Evolutionary conservation across 73 alveolate species (phyloP), one percentile per base, ranked within the genome.

Genomic region (Breviolum minutum): DNA sequence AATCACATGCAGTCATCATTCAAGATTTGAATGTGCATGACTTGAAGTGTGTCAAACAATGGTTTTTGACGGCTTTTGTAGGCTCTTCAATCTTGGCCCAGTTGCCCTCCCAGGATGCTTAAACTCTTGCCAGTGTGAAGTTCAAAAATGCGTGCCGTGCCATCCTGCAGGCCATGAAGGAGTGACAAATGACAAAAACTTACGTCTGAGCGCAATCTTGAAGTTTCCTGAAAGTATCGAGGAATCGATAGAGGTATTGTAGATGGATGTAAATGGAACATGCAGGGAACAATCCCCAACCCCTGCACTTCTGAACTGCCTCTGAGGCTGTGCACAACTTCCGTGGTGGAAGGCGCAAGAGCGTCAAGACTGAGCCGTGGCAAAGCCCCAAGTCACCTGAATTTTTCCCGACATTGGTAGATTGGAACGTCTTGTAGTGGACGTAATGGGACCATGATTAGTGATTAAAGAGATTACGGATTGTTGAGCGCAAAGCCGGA

Each of bases 291-390:
- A 1, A 14, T 22, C 77, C 17, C n/a, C 77, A 6, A 17, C 24
- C 77, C 77, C 24, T 22, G n/a, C 77, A 40, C 54, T 40, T 79
- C 27, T 19, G 30, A n/a, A 62, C 13, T 19, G 17, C 96, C 97
- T 91, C 97, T 17, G 97, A 91, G 63, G 97, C 97, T 7, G 97
- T 91, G 87, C 97, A 91, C 87, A 91, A 14, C 97, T 91, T 91
- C 88, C 85, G 87, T 24, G 88, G 97, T 0, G 97, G 88, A 2
- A 91, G 88, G 8, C 97, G 97, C 62, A 91, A 40, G 63, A 91
- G 63, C 17, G 97, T 91, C 63, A 91, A 88, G 62, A 91, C 64
- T 17, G 97, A 77, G 77, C 88, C 88, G 40, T 70, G 77, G 27
- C 85, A 62, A 30, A 91, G 97, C 27, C 97, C 97, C 63, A 91